Base-by-base conservation (phyloP, 768 basidiomycete genomes). In the Boletus rex-veris region DNA sequence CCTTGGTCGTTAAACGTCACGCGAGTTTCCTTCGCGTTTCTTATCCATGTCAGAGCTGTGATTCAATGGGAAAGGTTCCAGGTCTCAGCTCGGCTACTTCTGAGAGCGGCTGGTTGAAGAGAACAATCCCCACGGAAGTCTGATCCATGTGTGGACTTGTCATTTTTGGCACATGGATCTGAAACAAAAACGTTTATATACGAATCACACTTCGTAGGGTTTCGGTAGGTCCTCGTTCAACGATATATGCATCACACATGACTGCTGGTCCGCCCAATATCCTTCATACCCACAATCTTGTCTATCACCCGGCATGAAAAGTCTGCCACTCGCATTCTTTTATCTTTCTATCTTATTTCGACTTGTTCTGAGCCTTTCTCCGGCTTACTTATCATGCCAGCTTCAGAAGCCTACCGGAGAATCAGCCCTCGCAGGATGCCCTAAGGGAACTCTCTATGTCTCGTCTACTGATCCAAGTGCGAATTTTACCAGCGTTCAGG, bases 361-460 rank as follows among this genome's bases (percentile, higher is more conserved):
- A 28, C 38, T 57, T 36, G 52, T 35, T 31, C 19, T 47, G 6
- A 71, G 74, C 8, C 71, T 83, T 38, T 84, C 84, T 3, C 75
- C 80, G 0, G 50, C 63, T 15, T 80, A 78, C 58, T 46, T 75
- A 16, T 37, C 68, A 4, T 86, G 84, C 58, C 84, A 86, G 58
- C 59, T 79, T 24, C 71, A 79, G 60, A 84, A 83, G 53, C 62
- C 77, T 3, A 45, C 54, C 0, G 61, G 65, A 0, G 43, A 63
- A 4, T 78, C 79, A 4, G 77, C 83, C 15, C 67, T 84, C 11
- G 16, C 49, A 1, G 82, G 80, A 9, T 86, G 85, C 61, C 81
- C 82, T 0, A n/a, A 55, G 7, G 82, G 80, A 10, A 86, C 84
- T 0, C 67, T 86, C 4, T 85, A 77, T 52, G 84, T 86, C 19